Evolutionary conservation across 305 asterid genomes (phyloP).

Genomic region (Lippia alba): DNA sequence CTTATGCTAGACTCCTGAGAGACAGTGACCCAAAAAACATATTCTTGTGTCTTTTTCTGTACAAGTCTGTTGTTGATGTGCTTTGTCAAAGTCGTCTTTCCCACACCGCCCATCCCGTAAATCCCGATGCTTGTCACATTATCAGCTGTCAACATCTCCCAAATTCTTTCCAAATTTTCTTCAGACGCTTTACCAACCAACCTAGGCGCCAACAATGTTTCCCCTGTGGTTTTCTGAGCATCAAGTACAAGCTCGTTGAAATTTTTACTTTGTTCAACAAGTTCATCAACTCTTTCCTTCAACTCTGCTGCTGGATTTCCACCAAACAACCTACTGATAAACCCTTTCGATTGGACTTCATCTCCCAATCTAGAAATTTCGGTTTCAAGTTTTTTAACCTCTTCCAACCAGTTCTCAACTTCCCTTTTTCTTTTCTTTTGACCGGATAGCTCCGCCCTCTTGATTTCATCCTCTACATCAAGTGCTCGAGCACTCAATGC

Average conservation of each 20-base stretch:
- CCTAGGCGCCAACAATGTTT: not conserved
- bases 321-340: not conserved
- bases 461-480: not conserved
- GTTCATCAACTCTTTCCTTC: not conserved
- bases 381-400: too few species aligned
- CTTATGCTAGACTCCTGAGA: not conserved
- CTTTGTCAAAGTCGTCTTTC: too few species aligned
- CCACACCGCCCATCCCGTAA: too few species aligned
- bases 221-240: not conserved
- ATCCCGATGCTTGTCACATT: too few species aligned
- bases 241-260: slow-evolving; percentile 1
- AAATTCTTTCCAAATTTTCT: too few species aligned
- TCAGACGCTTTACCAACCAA: not conserved
- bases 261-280: not conserved
- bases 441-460: not conserved
- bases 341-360: not conserved
- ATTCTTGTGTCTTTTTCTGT: too few species aligned
- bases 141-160: too few species aligned
- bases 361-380: too few species aligned
- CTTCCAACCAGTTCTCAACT: slow-evolving; percentile 21
- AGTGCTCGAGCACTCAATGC: not conserved
- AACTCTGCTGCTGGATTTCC: not conserved
- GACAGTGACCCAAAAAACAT: too few species aligned
- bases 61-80: too few species aligned
- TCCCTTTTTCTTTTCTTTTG: slow-evolving; percentile 30